Evolutionary conservation across 495 filamentous ascomycete species (phyloP), one percentile per base, ranked within the genome.

Genomic region (Aspergillus campestris): DNA sequence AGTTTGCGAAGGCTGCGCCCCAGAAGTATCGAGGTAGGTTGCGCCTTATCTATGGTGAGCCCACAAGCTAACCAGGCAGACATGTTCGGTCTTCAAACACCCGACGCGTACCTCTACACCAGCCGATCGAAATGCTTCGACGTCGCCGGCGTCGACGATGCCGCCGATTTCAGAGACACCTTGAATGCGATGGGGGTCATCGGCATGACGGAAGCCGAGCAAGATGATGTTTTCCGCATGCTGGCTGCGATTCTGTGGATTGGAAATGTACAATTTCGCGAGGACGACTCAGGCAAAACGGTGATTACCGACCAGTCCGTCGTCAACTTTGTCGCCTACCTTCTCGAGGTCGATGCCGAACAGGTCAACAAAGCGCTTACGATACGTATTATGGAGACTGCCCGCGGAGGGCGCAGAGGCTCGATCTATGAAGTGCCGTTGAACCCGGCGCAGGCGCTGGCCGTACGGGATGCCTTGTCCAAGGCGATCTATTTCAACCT

Each of bases 401-500:
- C 83, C 45, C 84, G 83, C 44, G 94, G 92, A 42, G 82, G 81
- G n/a, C 76, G 84, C 24, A 65, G 84, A 60, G 84, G 84, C 14
- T 86, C 81, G 9, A 73, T 94, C 7, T 96, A 96, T 60, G 89
- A 97, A 53, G 90, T 91, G 0, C 92, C 91, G 0, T 72, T 94
- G 41, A 99, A 99, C 61, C 81, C 80, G 8, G 78, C 84, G 3
- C 94, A 99, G 66, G 94, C 94, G n/a, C 74, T 73, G 38, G 80
- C 94, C n/a, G 90, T 94, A 14, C 79, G 89, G 53, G 94, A 99
- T 72, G 94, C 92, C 27, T 71, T 99, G 34, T 76, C 89, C 30
- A 97, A 92, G 73, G 92, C 82, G 24, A 89, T 99, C 45, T 99
- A 99, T 59, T 84, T 89, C 74, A 97, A 95, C 60, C 74, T 99